Evolutionary conservation across 495 filamentous ascomycete genomes (phyloP).

Genomic region (Aspergillus baeticus): DNA sequence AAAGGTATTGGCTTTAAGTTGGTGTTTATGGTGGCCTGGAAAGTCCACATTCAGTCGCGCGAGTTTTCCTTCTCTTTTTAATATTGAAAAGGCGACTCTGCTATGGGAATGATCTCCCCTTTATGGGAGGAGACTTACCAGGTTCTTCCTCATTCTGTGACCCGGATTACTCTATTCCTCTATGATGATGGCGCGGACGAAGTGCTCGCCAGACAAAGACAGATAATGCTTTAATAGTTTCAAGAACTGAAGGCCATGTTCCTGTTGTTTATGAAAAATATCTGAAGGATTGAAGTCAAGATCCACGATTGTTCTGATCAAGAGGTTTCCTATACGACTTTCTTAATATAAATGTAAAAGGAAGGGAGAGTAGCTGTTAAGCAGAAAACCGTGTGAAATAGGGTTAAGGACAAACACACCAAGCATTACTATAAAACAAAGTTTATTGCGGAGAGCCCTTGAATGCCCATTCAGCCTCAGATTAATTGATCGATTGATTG

Average conservation of each 20-base stretch:
- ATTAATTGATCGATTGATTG: too few relatives aligned
- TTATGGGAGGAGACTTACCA: conserved; percentile 30
- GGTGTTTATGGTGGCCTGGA: too few relatives aligned
- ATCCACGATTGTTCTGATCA: conserved; percentile 21
- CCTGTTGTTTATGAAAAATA: conserved; percentile 39
- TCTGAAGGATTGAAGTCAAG: conserved; percentile 27
- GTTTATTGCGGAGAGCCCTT: conserved; percentile 5
- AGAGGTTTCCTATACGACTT: conserved; percentile 4
- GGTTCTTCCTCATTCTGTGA: conserved; percentile 13
- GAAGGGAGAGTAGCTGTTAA: conserved; percentile 3
- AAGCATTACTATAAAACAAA: conserved; percentile 26
- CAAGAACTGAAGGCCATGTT: conserved; percentile 30
- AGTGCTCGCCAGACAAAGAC: conserved; percentile 9
- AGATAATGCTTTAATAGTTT: conserved; percentile 29
- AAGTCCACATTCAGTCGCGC: conserved; percentile 29
- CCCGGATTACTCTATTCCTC: conserved; percentile 34
- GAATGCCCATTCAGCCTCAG: too few relatives aligned
- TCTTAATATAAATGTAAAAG: conserved; percentile 2
- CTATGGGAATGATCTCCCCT: conserved; percentile 47
- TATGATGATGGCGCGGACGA: conserved; percentile 20
- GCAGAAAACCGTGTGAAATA: neutral
- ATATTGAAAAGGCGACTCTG: conserved; percentile 27
- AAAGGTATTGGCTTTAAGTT: too few relatives aligned
- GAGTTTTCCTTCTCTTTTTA: conserved; percentile 46
- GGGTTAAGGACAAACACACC: neutral